phyloP scores from a whole-genome alignment of 1,139 yeast genomes.

The Hyphopichia burtonii region DNA sequence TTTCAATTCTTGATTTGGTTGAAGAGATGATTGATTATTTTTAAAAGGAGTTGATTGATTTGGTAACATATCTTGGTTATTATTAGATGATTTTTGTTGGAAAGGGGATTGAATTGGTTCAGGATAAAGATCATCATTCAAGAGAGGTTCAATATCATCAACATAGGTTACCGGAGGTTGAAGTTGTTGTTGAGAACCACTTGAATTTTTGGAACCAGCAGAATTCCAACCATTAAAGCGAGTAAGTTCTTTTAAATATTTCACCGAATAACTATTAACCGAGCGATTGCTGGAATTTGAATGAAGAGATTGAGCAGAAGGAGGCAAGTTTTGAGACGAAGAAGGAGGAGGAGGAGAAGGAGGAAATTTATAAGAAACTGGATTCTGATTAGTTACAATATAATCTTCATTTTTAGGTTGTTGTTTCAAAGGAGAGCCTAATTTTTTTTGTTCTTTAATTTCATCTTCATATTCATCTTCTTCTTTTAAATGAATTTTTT shows the following conservation, averaged over 20 bases:
- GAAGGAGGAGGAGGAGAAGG: slow-evolving; percentile 31
- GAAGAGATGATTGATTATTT: not conserved
- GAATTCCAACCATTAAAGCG: slow-evolving; percentile 12
- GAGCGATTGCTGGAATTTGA: slow-evolving; percentile 4
- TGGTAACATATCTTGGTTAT: slow-evolving; percentile 1
- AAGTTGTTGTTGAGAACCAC: slow-evolving; percentile 6
- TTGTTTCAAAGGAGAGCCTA: slow-evolving; percentile 6
- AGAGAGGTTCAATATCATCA: slow-evolving; percentile 43
- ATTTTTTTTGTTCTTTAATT: slow-evolving; percentile 3
- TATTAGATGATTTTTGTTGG: not conserved
- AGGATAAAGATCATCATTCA: slow-evolving; percentile 12
- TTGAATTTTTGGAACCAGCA: slow-evolving; percentile 7
- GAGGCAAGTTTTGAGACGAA: slow-evolving; percentile 4
- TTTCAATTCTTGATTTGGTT: slow-evolving; percentile 13
- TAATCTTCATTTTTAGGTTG: slow-evolving; percentile 27
- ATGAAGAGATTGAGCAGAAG: not conserved
- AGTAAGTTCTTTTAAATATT: slow-evolving; percentile 41
- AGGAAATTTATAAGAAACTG: slow-evolving; percentile 51
- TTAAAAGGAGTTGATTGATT: slow-evolving; percentile 6
- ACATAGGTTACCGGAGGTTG: slow-evolving; percentile 22
- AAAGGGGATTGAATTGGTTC: slow-evolving; percentile 1
- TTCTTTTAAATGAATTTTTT: slow-evolving; percentile 15
- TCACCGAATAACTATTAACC: slow-evolving; percentile 33
- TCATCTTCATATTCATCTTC: not conserved
- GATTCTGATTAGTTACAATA: slow-evolving; percentile 38